Percentiles rank a stretch among this genome's conserved stretches.
phyloP scores from a whole-genome alignment of 495 filamentous ascomycete species.

The Glarea lozoyensis region DNA sequence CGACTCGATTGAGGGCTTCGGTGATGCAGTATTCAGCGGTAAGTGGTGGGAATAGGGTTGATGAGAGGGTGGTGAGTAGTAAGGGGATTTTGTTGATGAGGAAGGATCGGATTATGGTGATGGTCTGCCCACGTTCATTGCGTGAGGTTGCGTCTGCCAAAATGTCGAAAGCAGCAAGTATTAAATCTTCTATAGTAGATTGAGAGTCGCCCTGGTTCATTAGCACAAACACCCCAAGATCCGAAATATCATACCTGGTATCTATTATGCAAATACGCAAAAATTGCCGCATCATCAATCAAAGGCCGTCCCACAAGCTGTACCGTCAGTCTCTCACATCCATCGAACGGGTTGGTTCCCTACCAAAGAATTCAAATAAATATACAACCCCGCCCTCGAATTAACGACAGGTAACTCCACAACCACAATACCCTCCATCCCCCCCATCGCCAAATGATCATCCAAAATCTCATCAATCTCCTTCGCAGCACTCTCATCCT shows the following conservation, averaged over 20 bases:
- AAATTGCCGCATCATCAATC: slow-evolving; percentile 69
- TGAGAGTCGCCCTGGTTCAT: slow-evolving; percentile 60
- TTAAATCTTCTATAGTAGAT: slow-evolving; percentile 67
- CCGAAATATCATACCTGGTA: slow-evolving; percentile 50
- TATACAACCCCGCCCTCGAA: slow-evolving; percentile 81
- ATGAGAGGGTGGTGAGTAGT: slow-evolving; percentile 57
- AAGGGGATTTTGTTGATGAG: slow-evolving; percentile 87
- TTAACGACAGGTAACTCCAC: slow-evolving; percentile 60
- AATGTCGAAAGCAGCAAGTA: slow-evolving; percentile 82
- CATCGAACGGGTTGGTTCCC: slow-evolving; percentile 16
- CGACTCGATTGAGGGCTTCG: slow-evolving; percentile 65
- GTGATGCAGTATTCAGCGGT: slow-evolving; percentile 72
- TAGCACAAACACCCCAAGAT: slow-evolving; percentile 10
- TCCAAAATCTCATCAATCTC: slow-evolving; percentile 43
- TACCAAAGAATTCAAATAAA: slow-evolving; percentile 86
- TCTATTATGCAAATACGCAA: slow-evolving; percentile 71
- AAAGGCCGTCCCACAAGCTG: slow-evolving; percentile 75
- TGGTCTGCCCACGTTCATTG: slow-evolving; percentile 59
- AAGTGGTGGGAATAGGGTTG: slow-evolving; percentile 51
- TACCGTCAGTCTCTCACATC: neutral
- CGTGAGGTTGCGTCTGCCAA: slow-evolving; percentile 79
- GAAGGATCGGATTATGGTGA: slow-evolving; percentile 80
- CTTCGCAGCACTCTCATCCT: slow-evolving; percentile 30
- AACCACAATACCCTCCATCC: slow-evolving; percentile 40
- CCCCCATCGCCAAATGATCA: slow-evolving; percentile 37